Evolutionary conservation across 108 stramenopile species (phyloP), one percentile per base, ranked within the genome.

Genomic region (Phaeodactylum tricornutum): DNA sequence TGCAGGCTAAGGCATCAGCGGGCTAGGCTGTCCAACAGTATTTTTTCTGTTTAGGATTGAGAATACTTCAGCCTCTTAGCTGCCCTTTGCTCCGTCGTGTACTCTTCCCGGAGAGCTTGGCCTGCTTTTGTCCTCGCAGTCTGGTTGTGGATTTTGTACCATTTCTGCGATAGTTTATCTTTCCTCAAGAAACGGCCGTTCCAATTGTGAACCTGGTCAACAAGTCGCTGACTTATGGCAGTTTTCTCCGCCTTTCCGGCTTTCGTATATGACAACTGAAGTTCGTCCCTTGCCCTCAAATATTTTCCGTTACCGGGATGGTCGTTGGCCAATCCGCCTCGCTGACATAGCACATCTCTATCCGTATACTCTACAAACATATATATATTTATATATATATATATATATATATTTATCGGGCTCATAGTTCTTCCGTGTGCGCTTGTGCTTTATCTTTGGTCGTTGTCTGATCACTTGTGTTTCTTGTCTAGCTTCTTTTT

Each of bases 41-140:
- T n/a, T n/a, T n/a, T n/a, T n/a, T n/a, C n/a, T n/a, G n/a, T n/a
- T n/a, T n/a, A n/a, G n/a, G n/a, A n/a, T n/a, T n/a, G n/a, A n/a
- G n/a, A n/a, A n/a, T 71, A 71, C 28, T 64, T 71, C 25, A 53
- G 62, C 15, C 62, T 47, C 29, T 71, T 71, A 0, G 57, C 69
- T 0, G 62, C 62, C 3, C 69, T 30, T 14, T 62, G 58, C 28
- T 64, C 58, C 31, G 59, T 53, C 9, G 69, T 71, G 49, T 64
- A 60, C 32, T 58, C 64, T 34, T 71, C 69, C 22, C 58, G 38
- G 11, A 64, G 47, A 4, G 62, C 62, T 47, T 64, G 62, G 19
- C 69, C 69, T 0, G 56, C 62, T 29, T 71, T 71, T 28, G 53
- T 44, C 22, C 62, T 23, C 0, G 62, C 62, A 28, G 55, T 42